Evolutionary conservation across 805 yeast genomes (phyloP).

Genomic region (Starmerella floris): DNA sequence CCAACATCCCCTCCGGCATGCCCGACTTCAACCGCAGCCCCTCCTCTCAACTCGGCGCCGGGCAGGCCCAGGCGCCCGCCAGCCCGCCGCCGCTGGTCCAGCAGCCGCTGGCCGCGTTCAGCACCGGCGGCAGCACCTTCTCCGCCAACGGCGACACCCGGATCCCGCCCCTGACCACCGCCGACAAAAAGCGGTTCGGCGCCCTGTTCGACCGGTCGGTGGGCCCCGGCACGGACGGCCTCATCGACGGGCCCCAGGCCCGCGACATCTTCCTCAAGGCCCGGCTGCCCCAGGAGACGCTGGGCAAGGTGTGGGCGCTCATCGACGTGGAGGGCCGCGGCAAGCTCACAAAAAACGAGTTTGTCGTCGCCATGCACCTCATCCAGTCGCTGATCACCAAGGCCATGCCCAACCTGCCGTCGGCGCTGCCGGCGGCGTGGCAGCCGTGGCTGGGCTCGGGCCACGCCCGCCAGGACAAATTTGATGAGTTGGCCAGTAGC

Average conservation of each 20-base stretch:
- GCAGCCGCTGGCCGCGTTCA: slow-evolving; percentile 6
- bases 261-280: slow-evolving; percentile 82
- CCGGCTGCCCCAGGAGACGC: slow-evolving; percentile 55
- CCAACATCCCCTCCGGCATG: slow-evolving; percentile 43
- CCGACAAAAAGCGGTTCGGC: slow-evolving; percentile 28
- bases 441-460: slow-evolving; percentile 22
- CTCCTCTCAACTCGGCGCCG: not conserved
- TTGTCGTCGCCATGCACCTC: slow-evolving; percentile 87
- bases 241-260: slow-evolving; percentile 68
- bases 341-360: slow-evolving; percentile 55
- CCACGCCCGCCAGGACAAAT: slow-evolving; percentile 34
- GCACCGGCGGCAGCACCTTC: slow-evolving; percentile 10
- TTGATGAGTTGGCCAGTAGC: slow-evolving; percentile 54
- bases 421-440: slow-evolving; percentile 32
- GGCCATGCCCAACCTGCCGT: slow-evolving; percentile 45
- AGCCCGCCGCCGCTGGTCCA: not conserved
- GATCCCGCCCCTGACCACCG: slow-evolving; percentile 28
- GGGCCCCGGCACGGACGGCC: slow-evolving; percentile 42
- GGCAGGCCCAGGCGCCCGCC: not conserved
- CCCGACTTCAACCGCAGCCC: slow-evolving; percentile 41
- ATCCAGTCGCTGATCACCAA: slow-evolving; percentile 71
- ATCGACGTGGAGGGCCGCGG: slow-evolving; percentile 72
- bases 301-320: slow-evolving; percentile 81
- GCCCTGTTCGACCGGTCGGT: slow-evolving; percentile 57
- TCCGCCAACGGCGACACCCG: slow-evolving; percentile 16